Conservation (phyloP, 441 rosid genomes). For the Manihot esculenta region DNA sequence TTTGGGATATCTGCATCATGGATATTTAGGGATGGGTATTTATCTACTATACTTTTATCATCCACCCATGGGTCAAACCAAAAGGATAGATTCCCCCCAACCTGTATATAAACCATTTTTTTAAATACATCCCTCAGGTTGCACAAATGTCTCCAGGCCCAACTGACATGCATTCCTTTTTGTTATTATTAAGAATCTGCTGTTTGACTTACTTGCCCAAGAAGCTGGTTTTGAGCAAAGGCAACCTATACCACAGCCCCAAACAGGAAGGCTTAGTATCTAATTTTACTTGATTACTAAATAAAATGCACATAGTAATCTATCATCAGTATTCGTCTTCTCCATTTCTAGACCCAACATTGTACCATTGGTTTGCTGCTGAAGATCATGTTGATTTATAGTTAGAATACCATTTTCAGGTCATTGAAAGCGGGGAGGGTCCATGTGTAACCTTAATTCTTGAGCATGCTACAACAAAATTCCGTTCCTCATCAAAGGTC, state of each 20-base stretch:
- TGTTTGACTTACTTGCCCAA: background rate
- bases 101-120: too few species aligned
- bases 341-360: background rate
- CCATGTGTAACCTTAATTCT: conserved; percentile 37
- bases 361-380: background rate
- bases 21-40: too few species aligned
- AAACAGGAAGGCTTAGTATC: background rate
- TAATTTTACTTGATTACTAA: background rate
- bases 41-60: too few species aligned
- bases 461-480: conserved; percentile 29
- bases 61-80: too few species aligned
- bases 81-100: too few species aligned
- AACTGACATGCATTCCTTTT: background rate
- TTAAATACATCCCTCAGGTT: too few species aligned
- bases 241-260: background rate
- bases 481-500: conserved; percentile 19
- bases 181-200: background rate
- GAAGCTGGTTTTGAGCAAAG: background rate
- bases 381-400: conserved; percentile 1
- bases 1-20: too few species aligned
- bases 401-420: conserved; percentile 38
- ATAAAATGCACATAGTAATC: background rate
- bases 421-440: conserved; percentile 42
- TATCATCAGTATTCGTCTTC: background rate
- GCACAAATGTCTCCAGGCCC: too few species aligned